Evolutionary conservation across 2,329 filamentous ascomycete genomes (phyloP).

Genomic region (Hyphodiscus sp.): DNA sequence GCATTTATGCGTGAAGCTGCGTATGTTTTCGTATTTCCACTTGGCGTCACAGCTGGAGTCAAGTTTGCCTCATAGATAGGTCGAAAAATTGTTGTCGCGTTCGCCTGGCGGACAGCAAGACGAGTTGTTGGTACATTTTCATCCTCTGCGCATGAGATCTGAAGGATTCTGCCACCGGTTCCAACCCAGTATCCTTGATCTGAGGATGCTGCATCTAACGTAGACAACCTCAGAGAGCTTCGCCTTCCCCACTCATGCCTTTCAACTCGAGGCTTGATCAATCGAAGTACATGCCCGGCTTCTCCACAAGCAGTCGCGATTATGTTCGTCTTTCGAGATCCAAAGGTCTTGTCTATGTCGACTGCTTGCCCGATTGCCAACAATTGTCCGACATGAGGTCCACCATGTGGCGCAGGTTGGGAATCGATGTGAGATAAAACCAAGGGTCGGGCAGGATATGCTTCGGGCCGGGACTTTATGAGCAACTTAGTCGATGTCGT

Average conservation of each 20-base stretch:
- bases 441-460: conserved; percentile 15
- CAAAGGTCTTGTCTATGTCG: conserved; percentile 15
- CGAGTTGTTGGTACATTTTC: conserved; percentile 33
- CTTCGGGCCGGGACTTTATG: conserved; percentile 21
- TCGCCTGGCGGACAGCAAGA: conserved; percentile 40
- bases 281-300: conserved; percentile 25
- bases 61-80: conserved; percentile 19
- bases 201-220: conserved; percentile 13
- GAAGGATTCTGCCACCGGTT: conserved; percentile 38
- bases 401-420: neutral
- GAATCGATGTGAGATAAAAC: conserved; percentile 6
- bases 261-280: conserved; percentile 23
- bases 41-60: conserved; percentile 5
- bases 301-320: conserved; percentile 25
- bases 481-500: conserved; percentile 21
- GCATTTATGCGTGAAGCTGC: conserved; percentile 46
- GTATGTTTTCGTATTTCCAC: conserved; percentile 9
- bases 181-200: conserved; percentile 27
- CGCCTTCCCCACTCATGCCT: conserved; percentile 24
- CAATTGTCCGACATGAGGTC: conserved; percentile 13
- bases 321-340: conserved; percentile 14
- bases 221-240: conserved; percentile 16
- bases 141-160: conserved; percentile 38
- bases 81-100: conserved; percentile 37
- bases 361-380: conserved; percentile 20